Percentiles rank a stretch among this genome's conserved stretches.
Conservation (phyloP, 2,329 filamentous ascomycete species). For the Blumeriella jaapii region DNA sequence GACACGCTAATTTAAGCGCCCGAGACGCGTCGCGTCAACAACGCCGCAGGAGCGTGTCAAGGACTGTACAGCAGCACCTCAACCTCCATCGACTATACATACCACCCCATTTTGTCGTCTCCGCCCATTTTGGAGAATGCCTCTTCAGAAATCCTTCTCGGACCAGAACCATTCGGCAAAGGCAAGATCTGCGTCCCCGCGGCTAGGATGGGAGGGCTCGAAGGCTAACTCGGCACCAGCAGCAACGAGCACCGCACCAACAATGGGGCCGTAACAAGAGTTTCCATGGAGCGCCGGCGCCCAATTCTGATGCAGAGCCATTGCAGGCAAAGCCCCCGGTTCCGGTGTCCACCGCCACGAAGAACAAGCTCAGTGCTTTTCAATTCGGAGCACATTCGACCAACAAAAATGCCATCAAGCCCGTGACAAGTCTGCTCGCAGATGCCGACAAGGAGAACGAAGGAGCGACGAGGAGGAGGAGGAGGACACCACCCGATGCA, state of each 20-base stretch:
- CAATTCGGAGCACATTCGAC: constrained; percentile 34
- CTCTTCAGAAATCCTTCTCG: constrained; percentile 29
- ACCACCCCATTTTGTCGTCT: too few relatives aligned
- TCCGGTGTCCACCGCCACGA: constrained; percentile 41
- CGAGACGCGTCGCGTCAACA: constrained; percentile 2
- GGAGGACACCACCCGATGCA: not conserved
- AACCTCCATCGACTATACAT: too few relatives aligned
- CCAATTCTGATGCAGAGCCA: constrained; percentile 16
- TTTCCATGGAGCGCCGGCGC: constrained; percentile 16
- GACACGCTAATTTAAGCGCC: too few relatives aligned
- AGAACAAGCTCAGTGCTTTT: constrained; percentile 46
- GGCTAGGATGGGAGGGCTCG: not conserved
- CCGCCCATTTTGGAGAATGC: too few relatives aligned
- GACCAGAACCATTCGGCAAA: constrained; percentile 26
- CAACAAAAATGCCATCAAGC: constrained; percentile 16
- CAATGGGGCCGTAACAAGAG: constrained; percentile 26
- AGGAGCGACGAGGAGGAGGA: constrained; percentile 2
- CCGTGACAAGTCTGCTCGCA: constrained; percentile 14
- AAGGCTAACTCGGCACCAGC: constrained; percentile 2
- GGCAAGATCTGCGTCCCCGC: constrained; percentile 7
- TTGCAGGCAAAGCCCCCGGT: constrained; percentile 22
- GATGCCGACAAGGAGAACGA: constrained; percentile 23
- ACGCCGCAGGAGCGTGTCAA: not conserved
- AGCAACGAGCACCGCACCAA: constrained; percentile 18
- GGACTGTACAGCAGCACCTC: not conserved